Percentiles rank a stretch among this genome's conserved stretches.
phyloP scores from a whole-genome alignment of 306 rosid species.

The Carpinus fangiana region DNA sequence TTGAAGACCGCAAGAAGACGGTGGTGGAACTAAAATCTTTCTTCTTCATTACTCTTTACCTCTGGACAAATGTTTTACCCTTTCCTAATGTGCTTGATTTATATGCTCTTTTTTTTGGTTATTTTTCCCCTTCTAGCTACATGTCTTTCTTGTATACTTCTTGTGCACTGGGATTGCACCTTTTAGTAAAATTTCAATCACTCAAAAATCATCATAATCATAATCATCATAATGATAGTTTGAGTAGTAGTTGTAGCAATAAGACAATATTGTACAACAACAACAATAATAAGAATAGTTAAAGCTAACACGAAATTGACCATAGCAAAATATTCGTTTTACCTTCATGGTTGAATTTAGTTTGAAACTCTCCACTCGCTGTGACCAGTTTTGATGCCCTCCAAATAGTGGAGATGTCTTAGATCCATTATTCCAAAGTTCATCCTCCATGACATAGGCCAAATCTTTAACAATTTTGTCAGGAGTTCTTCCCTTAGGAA shows the following conservation, averaged over 20 bases:
- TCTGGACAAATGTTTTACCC: no score
- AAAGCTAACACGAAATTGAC: constrained; percentile 14
- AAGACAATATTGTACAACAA: no score
- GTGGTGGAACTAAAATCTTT: no score
- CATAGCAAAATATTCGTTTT: constrained; percentile 14
- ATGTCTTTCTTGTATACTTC: no score
- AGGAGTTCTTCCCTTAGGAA: constrained; percentile 71
- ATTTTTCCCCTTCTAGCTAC: no score
- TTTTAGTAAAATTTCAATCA: no score
- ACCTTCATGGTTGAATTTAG: constrained; percentile 83
- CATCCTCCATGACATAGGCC: constrained; percentile 53
- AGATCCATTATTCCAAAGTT: constrained; percentile 35
- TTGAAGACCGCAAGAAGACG: no score
- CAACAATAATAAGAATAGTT: neutral
- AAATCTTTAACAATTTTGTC: constrained; percentile 60
- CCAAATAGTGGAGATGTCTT: constrained; percentile 75
- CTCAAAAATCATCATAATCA: neutral
- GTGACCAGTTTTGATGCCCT: constrained; percentile 79
- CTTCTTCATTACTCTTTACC: no score
- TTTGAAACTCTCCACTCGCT: constrained; percentile 81
- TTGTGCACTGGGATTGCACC: no score
- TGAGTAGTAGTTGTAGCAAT: constrained; percentile 6
- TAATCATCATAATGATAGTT: neutral
- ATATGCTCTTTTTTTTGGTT: no score
- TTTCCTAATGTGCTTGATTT: no score